phyloP scores from a whole-genome alignment of 345 rosid genomes.

The Xanthoceras sorbifolium region DNA sequence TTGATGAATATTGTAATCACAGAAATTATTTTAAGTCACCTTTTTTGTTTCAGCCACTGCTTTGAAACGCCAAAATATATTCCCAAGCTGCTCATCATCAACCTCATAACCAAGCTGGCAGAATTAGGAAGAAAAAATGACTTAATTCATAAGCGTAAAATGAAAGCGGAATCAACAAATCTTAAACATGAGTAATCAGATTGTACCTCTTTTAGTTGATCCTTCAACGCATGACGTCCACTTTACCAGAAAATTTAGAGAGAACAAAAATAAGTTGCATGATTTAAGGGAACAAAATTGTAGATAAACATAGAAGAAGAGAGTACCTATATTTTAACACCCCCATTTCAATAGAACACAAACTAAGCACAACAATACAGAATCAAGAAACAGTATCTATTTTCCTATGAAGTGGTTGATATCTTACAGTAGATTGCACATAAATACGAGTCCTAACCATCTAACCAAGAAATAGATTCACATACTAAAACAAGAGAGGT shows the following conservation, averaged over 20 bases:
- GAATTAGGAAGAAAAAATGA: constrained; percentile 21
- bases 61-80: constrained; percentile 87
- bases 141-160: constrained; percentile 15
- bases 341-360: neutral
- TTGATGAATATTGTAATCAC: neutral
- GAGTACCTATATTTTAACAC: neutral
- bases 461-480: neutral
- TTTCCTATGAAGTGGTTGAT: neutral
- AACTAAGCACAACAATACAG: neutral
- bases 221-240: constrained; percentile 91
- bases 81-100: constrained; percentile 69
- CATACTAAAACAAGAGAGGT: neutral
- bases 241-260: constrained; percentile 41
- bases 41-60: constrained; percentile 88
- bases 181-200: neutral
- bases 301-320: neutral
- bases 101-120: constrained; percentile 85
- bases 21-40: constrained; percentile 37
- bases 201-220: constrained; percentile 74
- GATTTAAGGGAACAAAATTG: neutral
- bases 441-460: neutral
- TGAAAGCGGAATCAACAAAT: neutral
- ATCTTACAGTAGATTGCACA: neutral
- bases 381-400: neutral
- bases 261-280: constrained; percentile 4